Evolutionary conservation across 306 rosid genomes (phyloP), one percentile per base, ranked within the genome.

Genomic region (Pterocarpus macrocarpus): DNA sequence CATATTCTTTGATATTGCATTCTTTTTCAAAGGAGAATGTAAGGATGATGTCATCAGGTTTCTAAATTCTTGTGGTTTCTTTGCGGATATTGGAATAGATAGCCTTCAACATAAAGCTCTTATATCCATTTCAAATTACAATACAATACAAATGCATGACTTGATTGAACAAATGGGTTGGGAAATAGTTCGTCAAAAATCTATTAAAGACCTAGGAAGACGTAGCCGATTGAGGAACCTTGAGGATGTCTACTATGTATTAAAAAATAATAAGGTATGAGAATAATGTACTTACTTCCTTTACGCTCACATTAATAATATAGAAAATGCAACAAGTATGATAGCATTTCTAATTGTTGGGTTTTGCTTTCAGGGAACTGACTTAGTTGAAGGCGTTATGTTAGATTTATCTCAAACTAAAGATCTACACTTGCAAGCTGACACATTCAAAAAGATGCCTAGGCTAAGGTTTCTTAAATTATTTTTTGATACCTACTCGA

Each of bases 1-100:
- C 0, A 81, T 85, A 6, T 78, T 83, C 8, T 4, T 83, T 3
- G 76, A 77, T 15, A 77, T 83, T 16, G 86, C 75, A 44, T 85
- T 73, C 13, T 85, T 85, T 4, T 53, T 85, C 10, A 57, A 70
- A 12, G 82, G 71, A 70, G 41, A 53, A n/a, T 1, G 3, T 13
- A 69, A 28, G 70, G 76, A 84, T 17, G 13, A 15, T 17, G 32
- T 80, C 11, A 44, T 3, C 36, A 44, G 17, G 8, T 2, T 83
- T 15, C 10, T 61, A 1, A 63, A 63, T 2, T 43, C 66, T 63
- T 80, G 56, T 9, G 41, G 9, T 58, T 81, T 65, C 10, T 9
- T 12, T 62, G 58, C 79, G 0, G 4, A 3, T 0, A 53, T 34
- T 39, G 83, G 68, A 13, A 76, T 88, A 14, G 14, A 41, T 8